A percentile compares a stretch with the other conserved stretches of the same genome.
Conservation (phyloP, 495 filamentous ascomycete species). For the Annulohypoxylon bovei region DNA sequence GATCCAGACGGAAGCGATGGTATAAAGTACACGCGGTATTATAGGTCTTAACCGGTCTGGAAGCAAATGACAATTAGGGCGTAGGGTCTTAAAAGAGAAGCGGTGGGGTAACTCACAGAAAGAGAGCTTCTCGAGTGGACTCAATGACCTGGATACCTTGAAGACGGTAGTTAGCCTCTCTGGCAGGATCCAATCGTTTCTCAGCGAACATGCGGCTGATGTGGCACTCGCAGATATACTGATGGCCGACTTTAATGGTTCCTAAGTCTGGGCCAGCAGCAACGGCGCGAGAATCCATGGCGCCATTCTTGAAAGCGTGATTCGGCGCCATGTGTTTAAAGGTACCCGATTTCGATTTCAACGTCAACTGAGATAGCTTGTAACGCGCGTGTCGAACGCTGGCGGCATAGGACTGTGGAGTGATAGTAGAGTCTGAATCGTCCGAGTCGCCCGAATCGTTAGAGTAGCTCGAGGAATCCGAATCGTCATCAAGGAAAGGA, state of each 20-base stretch:
- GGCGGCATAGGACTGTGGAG: not conserved
- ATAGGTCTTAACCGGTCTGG: slow-evolving; percentile 81
- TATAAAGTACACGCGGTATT: slow-evolving; percentile 86
- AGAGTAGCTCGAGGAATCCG: not conserved
- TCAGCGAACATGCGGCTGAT: slow-evolving; percentile 51
- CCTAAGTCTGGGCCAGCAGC: slow-evolving; percentile 51
- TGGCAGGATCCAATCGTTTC: slow-evolving; percentile 52
- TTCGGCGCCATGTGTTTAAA: slow-evolving; percentile 28
- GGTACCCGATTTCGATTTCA: not conserved
- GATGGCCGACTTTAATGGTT: slow-evolving; percentile 51
- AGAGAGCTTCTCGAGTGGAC: slow-evolving; percentile 18
- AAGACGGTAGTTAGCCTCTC: slow-evolving; percentile 40
- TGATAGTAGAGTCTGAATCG: slow-evolving; percentile 27
- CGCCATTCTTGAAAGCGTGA: slow-evolving; percentile 29
- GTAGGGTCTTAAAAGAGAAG: not conserved
- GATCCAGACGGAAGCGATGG: slow-evolving; percentile 85
- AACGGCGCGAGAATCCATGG: not conserved
- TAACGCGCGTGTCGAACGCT: not conserved
- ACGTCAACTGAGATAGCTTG: not conserved
- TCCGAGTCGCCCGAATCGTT: slow-evolving; percentile 18
- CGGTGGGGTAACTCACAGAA: slow-evolving; percentile 21
- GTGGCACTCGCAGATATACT: slow-evolving; percentile 52
- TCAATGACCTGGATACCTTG: slow-evolving; percentile 37
- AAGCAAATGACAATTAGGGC: slow-evolving; percentile 1
- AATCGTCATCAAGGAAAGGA: slow-evolving; percentile 3